Evolutionary conservation across 2,329 filamentous ascomycete genomes (phyloP), one percentile per base, ranked within the genome.

Genomic region (Podosphaera fusca): DNA sequence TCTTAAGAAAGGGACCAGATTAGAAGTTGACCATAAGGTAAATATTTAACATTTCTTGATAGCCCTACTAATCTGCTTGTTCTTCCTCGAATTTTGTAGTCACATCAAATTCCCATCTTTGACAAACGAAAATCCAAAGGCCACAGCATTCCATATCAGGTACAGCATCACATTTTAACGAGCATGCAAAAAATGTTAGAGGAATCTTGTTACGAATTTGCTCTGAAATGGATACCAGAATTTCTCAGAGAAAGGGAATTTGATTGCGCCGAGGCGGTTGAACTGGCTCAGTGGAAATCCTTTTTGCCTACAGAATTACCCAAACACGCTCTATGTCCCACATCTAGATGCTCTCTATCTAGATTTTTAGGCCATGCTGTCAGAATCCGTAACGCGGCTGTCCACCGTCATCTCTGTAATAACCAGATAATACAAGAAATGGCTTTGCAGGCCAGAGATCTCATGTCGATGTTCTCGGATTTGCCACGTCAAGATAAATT

Each of bases 71-170:
- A 21, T 46, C 29, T 49, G 30, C 29, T n/a, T 56, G 1, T 51
- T 56, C 54, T 50, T 50, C 29, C 4, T 50, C 46, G 33, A 34
- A 56, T 31, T 30, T 14, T 34, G 1, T 30, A 40, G 36, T 14
- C 14, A 10, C 21, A 36, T 12, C 35, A 56, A 9, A 12, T 31
- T 30, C 33, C 31, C 10, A 40, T 12, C 7, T 12, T 10, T 14
- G 30, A 36, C 10, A 14, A 30, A 56, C 34, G 5, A 38, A 38
- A 29, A 12, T 9, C 34, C 35, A 56, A 56, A 29, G 63, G 66
- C 38, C 61, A 65, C 6, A 63, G 61, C 30, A 62, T 67, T 29
- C 66, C 66, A n/a, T 67, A 67, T 45, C 64, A 67, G 61, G 66
- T 67, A 21, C 66, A 67, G 58, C 65, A 67, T 57, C 66, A 61